Evolutionary conservation across 768 basidiomycete genomes (phyloP), one percentile per base, ranked within the genome.

Genomic region (Lactarius quietus): DNA sequence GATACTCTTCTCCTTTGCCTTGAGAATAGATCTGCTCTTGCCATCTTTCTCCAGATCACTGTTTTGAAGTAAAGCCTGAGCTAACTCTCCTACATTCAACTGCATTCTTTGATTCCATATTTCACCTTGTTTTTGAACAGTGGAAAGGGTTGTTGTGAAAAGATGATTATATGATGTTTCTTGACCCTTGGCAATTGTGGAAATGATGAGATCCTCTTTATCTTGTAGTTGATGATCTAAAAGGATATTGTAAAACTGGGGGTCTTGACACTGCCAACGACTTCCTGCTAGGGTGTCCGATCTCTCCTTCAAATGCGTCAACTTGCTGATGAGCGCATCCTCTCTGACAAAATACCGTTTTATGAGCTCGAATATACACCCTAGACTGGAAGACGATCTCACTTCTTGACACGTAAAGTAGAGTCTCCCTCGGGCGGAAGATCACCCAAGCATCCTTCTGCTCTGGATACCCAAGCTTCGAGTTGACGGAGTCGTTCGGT

Each of bases 1-100:
- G 1, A 8, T 39, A 15, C 8, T 33, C 17, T 38, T 58, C 43
- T 45, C 14, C 41, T 54, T 28, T 62, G 43, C 38, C 41, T 35
- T 52, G 23, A 45, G 12, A 17, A 7, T 31, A 6, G 57, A 59
- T 58, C 41, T 54, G 12, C 29, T 43, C 20, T 12, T 54, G 10
- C 33, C 3, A 26, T 58, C 60, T 23, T 48, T 29, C 41, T 62
- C 62, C 26, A 66, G 20, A n/a, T 62, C 56, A 35, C 54, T 28
- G 41, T 6, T 45, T 45, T 66, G 61, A 54, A 62, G 33, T 35
- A 66, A 31, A 29, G 39, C 57, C 28, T 66, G 51, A 36, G 61
- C 65, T 2, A 66, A 31, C 23, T 38, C 28, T 28, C 17, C 48
- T 58, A 56, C 57, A 20, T 66, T 61, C 17, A 20, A 26, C 29